phyloP scores from a whole-genome alignment of 345 rosid genomes.

The Brassica incana region DNA sequence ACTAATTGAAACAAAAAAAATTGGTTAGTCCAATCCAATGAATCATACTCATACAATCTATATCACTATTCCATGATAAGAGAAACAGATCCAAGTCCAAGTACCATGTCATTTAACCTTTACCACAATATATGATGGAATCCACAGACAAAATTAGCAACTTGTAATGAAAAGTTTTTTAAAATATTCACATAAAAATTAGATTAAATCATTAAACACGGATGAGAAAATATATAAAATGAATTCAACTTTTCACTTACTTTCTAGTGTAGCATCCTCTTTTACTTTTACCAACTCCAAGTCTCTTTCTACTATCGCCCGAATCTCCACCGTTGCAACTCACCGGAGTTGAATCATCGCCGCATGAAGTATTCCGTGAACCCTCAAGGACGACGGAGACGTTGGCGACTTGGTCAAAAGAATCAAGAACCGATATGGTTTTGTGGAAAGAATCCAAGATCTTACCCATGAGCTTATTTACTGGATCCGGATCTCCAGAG shows the following conservation, averaged over 20 bases:
- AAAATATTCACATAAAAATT: conserved; percentile 1
- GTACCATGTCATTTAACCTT: not conserved
- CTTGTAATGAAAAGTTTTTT: not conserved
- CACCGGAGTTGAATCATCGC: conserved; percentile 41
- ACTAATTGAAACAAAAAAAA: not conserved
- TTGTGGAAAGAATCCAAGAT: conserved; percentile 58
- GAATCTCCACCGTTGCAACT: conserved; percentile 52
- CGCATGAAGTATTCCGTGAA: conserved; percentile 42
- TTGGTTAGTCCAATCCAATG: conserved; percentile 9
- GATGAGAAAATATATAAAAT: not conserved
- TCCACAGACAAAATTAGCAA: conserved; percentile 1
- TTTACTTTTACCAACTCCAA: conserved; percentile 40
- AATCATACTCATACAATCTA: conserved; percentile 23
- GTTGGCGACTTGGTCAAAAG: conserved; percentile 9
- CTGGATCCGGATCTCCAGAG: conserved; percentile 14
- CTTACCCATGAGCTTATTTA: conserved; percentile 43
- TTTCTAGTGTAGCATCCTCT: conserved; percentile 83
- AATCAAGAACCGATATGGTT: conserved; percentile 46
- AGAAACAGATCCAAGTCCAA: conserved; percentile 1
- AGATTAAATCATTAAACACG: conserved; percentile 12
- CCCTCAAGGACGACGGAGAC: conserved; percentile 20
- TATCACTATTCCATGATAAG: conserved; percentile 1
- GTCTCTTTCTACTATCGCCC: conserved; percentile 53
- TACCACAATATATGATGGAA: conserved; percentile 22
- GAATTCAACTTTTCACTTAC: conserved; percentile 42